Evolutionary conservation across 805 yeast genomes (phyloP), one percentile per base, ranked within the genome.

Genomic region (Teunomyces barrocoloradensis): DNA sequence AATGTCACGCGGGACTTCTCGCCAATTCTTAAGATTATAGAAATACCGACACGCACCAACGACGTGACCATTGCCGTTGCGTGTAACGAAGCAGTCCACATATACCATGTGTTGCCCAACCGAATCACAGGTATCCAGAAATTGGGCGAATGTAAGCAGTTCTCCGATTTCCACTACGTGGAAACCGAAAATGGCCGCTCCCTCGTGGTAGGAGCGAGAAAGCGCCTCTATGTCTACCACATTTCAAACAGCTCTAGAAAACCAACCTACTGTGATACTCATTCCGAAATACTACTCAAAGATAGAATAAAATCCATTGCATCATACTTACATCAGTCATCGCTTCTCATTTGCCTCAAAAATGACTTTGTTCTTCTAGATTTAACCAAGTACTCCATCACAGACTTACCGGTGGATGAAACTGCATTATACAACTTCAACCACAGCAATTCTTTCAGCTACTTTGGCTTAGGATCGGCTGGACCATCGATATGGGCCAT

Each of bases 381-480:
- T 48, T 38, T 65, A 10, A 51, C 47, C 9, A 41, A 39, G 27
- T 63, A 54, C 33, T 32, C 23, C 6, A 40, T 60, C 6, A 34
- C 45, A 5, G 55, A 56, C 2, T 38, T 65, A 3, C 53, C 57
- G 2, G 39, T 55, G 4, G 65, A 62, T 23, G 63, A 61, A 15
- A 41, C 55, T 2, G 50, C 44, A 25, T 42, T 57, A 32, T 51
- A 47, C 46, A 56, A 48, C 21, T 55, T 60, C 44, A 52, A 55
- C 9, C 61, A 57, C 21, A 53, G 52, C 40, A 56, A 67, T 18
- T 59, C 74, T 6, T 70, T 72, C 53, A 61, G 66, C 48, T 73
- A 72, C 52, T 73, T 73, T 53, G 75, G 75, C 6, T 55, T 71
- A 20, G 56, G 65, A 1, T 54, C 56, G 18, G 48, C 63, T 3